phyloP scores from a whole-genome alignment of 768 basidiomycete genomes.

The Lyophyllum semitale region DNA sequence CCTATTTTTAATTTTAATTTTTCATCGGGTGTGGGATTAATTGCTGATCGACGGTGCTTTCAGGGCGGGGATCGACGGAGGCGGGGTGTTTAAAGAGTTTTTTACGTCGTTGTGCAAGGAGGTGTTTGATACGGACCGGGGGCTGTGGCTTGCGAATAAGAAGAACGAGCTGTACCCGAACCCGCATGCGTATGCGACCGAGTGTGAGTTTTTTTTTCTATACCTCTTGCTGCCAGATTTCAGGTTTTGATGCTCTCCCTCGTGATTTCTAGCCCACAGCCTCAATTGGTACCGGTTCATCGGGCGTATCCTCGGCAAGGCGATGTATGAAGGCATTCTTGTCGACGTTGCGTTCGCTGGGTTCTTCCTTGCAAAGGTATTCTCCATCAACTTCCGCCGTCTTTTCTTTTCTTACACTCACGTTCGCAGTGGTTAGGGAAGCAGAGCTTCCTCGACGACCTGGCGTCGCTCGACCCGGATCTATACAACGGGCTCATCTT shows the following conservation, averaged over 20 bases:
- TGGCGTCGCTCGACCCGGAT: slow-evolving; percentile 88
- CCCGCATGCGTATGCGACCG: slow-evolving; percentile 88
- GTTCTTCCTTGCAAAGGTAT: slow-evolving; percentile 89
- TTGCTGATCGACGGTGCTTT: background rate
- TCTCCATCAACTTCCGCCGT: background rate
- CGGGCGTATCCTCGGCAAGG: slow-evolving; percentile 93
- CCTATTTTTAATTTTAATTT: background rate
- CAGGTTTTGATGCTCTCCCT: background rate
- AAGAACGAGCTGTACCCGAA: slow-evolving; percentile 96
- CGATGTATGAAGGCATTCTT: slow-evolving; percentile 93
- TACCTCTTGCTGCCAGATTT: background rate
- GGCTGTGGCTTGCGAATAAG: slow-evolving; percentile 88
- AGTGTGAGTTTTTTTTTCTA: slow-evolving; percentile 56
- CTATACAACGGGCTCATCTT: slow-evolving; percentile 91
- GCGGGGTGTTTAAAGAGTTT: slow-evolving; percentile 98
- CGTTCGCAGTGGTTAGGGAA: slow-evolving; percentile 81
- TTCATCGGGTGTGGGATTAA: background rate
- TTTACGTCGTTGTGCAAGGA: slow-evolving; percentile 91
- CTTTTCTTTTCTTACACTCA: background rate
- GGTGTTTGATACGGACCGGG: slow-evolving; percentile 92
- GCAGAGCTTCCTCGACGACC: slow-evolving; percentile 91
- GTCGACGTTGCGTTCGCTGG: slow-evolving; percentile 94
- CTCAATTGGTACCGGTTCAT: slow-evolving; percentile 93
- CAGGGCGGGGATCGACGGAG: slow-evolving; percentile 92
- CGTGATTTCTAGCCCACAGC: slow-evolving; percentile 60